Base-by-base conservation (phyloP, 192 early-diverging fungal species). In the Nowakowskiella sp. region DNA sequence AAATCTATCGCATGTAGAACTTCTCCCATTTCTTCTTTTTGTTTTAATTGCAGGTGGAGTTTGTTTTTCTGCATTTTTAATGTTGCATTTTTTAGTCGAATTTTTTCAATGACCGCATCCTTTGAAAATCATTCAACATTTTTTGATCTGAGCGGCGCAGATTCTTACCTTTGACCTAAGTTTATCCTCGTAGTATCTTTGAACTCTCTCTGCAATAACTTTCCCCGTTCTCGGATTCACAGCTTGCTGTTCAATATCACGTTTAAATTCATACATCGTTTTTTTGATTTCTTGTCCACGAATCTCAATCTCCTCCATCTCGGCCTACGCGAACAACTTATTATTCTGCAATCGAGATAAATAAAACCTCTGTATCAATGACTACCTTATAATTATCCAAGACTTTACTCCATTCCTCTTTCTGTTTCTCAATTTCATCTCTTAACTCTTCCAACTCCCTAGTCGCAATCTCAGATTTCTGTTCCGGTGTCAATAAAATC, bases 1-100 rank as follows among this genome's bases (percentile, higher is more conserved):
- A 81, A 81, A 49, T 81, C 78, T 49, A 81, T 81, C 8, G 78
- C 78, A 49, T 81, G 78, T 23, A 81, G 55, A 6, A 81, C 78
- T 59, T 81, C 78, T 42, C 78, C 78, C 78, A 81, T 81, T 61
- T 81, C 78, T 52, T 81, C 78, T 42, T 81, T 81, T 57, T 81
- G 78, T 51, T 81, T 77, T n/a, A 81, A 64, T 46, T 81, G 78
- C 13, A 77, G 62, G 44, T 74, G 71, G 13, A 81, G 60, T 51
- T 81, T 81, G 62, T 81, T 80, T 46, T 80, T 80, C 44, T 80
- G 76, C 2, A 68, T 64, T 44, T 80, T 80, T 30, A 81, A 51
- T 6, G 78, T 81, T 3, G 61, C 65, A 54, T 80, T 80, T 50
- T 81, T 81, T 19, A 81, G 68, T 10, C 78, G 67, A 13, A 74